phyloP scores from a whole-genome alignment of 768 basidiomycete species.

The Panaeolus papilionaceus region DNA sequence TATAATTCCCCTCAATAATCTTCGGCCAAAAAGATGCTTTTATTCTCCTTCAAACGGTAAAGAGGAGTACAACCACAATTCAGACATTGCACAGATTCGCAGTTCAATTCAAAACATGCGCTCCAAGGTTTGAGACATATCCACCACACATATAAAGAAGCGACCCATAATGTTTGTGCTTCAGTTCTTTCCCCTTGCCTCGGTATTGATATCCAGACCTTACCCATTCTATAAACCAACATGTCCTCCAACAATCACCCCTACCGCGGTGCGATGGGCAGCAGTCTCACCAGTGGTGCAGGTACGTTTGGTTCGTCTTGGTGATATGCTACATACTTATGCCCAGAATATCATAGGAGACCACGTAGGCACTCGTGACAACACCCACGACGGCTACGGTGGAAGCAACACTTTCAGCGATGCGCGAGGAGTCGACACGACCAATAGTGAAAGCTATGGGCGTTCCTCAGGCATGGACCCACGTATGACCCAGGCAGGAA shows the following conservation, averaged over 20 bases:
- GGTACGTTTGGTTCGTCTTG: neutral
- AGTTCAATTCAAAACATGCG: neutral
- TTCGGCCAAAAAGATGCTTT: no score
- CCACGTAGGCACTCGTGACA: neutral
- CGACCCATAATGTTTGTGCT: neutral
- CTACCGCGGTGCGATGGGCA: neutral
- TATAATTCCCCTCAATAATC: no score
- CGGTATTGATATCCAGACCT: neutral
- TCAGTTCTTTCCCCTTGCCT: neutral
- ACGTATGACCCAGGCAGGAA: neutral
- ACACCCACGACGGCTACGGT: neutral
- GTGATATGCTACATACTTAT: neutral
- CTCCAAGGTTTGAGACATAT: neutral
- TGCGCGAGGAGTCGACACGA: neutral
- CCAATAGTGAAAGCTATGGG: neutral
- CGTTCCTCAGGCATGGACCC: neutral
- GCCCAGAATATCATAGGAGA: neutral
- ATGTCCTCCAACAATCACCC: constrained; percentile 1
- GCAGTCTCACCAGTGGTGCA: neutral
- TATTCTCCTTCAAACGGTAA: neutral
- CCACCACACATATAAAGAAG: neutral
- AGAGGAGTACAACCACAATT: no score
- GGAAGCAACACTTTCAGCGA: neutral
- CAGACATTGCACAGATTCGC: neutral
- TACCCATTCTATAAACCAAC: no score